Base-by-base conservation (phyloP, 441 rosid species). In the Flueggea neowawraea region DNA sequence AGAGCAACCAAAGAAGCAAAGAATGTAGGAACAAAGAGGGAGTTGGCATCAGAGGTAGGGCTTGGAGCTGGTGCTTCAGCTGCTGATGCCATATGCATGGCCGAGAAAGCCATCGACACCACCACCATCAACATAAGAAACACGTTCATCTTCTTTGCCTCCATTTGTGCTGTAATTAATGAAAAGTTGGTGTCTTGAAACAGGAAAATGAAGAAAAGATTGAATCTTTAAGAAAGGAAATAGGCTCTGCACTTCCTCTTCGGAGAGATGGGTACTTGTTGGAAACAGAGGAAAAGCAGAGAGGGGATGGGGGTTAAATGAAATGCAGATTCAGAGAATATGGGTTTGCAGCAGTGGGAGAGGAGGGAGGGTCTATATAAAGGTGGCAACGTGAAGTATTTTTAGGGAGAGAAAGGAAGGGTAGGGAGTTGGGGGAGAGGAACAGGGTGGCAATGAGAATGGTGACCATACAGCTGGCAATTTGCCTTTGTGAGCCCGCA, bases 1-100 rank as follows among this genome's bases (percentile, higher is more conserved):
- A 86, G 72, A 62, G 88, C 87, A 54, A 12, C 76, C 16, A 78
- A 60, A 58, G 88, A 79, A 41, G 87, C 90, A 66, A 84, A 16
- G 73, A 84, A 77, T 45, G 87, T 69, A 13, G 96, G 90, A 22
- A 84, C 71, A 60, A 77, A 72, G 51, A 69, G 59, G 16, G 77
- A 52, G 15, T 4, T 33, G 4, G 92, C 87, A 70, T 82, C 87
- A 28, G 96, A 86, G 15, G 84, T 41, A 12, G 92, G 92, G 64
- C 73, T 58, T 17, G 92, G 96, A 36, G 92, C 84, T 13, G 96
- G 96, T 54, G 82, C 66, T 6, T 84, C 89, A 16, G 84, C 80
- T 54, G 84, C 86, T 17, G 69, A 57, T 12, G 80, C 83, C 53
- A 73, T 79, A 61, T 84, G 75, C 32, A 79, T 68, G 45, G 80